These are phyloP conservation scores for Metschnikowia sp. DNA, from an alignment of 805 yeast species.

Conservation along the genomic window DNA sequence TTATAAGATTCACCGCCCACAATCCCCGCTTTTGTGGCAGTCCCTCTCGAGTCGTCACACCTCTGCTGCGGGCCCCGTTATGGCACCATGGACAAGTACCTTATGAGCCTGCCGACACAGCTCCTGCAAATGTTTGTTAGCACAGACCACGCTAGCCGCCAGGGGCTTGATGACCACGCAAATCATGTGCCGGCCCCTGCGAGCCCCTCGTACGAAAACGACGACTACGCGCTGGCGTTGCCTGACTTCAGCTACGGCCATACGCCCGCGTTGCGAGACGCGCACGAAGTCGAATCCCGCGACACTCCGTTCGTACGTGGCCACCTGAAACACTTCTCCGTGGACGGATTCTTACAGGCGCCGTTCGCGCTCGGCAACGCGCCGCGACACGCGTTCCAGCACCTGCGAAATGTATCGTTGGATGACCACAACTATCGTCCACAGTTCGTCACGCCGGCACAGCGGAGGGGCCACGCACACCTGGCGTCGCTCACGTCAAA, in stretches of 20 bases:
- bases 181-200: conserved; percentile 7
- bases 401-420: conserved; percentile 20
- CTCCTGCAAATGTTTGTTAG: conserved; percentile 30
- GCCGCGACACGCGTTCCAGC: conserved; percentile 12
- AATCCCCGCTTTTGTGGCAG: neutral
- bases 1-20: too few relatives aligned
- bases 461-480: conserved; percentile 11
- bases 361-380: conserved; percentile 21
- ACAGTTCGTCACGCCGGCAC: neutral
- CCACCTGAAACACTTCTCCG: conserved; percentile 21
- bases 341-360: conserved; percentile 21
- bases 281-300: conserved; percentile 1
- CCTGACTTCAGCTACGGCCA: conserved; percentile 17
- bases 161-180: neutral
- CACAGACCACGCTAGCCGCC: conserved; percentile 2
- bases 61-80: conserved; percentile 1
- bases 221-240: conserved; percentile 16
- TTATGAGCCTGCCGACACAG: conserved; percentile 40
- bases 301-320: conserved; percentile 3
- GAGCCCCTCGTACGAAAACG: conserved; percentile 17
- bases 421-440: conserved; percentile 13
- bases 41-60: neutral
- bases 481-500: conserved; percentile 9
- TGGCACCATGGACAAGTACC: conserved; percentile 34
- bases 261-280: neutral